Evolutionary conservation across 345 rosid species (phyloP).

Genomic region (Corymbia maculata): DNA sequence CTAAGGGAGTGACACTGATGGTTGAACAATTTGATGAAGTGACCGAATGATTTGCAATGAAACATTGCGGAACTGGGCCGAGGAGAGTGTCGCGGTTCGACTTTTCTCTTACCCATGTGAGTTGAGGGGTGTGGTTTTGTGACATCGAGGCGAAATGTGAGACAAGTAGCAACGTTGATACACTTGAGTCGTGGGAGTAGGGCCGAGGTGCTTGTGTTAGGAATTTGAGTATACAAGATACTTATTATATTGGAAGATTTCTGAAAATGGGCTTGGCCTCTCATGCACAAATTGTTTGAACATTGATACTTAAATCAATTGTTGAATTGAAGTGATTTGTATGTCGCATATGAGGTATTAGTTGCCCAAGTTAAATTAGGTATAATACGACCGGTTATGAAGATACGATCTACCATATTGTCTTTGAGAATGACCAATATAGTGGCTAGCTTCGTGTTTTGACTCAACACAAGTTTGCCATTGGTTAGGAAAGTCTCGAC

Average conservation of each 20-base stretch:
- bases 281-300: neutral
- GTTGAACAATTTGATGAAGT: neutral
- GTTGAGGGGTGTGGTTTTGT: neutral
- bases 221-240: neutral
- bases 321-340: neutral
- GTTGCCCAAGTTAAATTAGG: neutral
- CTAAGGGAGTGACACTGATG: neutral
- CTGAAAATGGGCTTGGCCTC: neutral
- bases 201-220: neutral
- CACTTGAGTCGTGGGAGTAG: neutral
- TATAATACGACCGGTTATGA: neutral
- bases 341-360: neutral
- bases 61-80: neutral
- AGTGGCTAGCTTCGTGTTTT: neutral
- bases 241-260: neutral
- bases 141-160: neutral
- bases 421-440: neutral
- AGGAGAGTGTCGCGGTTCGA: neutral
- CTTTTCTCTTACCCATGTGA: neutral
- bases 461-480: neutral
- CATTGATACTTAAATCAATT: rapidly evolving
- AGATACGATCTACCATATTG: neutral
- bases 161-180: neutral
- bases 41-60: neutral
- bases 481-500: neutral